phyloP scores from a whole-genome alignment of 768 basidiomycete genomes.

The Coprinopsis marcescibilis region DNA sequence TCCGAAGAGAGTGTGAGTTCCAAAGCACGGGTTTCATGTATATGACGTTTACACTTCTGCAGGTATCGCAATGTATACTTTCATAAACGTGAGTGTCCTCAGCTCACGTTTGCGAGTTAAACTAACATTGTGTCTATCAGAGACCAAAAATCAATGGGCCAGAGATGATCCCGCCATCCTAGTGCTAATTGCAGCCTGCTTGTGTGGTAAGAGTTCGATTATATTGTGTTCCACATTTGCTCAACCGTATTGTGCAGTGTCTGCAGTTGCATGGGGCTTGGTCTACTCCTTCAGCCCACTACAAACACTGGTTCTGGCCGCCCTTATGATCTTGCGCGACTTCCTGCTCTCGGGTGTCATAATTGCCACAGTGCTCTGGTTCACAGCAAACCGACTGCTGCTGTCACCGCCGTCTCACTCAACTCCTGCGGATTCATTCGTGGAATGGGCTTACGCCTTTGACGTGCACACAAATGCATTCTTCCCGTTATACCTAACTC shows the following conservation, averaged over 20 bases:
- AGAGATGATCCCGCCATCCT: slow-evolving; percentile 96
- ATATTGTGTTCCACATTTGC: neutral
- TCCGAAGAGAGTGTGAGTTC: slow-evolving; percentile 79
- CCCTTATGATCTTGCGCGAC: slow-evolving; percentile 85
- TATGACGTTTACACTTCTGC: slow-evolving; percentile 6
- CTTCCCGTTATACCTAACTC: slow-evolving; percentile 87
- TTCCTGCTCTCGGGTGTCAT: slow-evolving; percentile 76
- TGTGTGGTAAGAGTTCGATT: slow-evolving; percentile 54
- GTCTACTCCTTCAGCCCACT: slow-evolving; percentile 64
- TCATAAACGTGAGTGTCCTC: slow-evolving; percentile 72
- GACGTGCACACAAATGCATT: slow-evolving; percentile 97
- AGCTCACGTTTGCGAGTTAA: neutral
- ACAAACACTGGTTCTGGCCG: slow-evolving; percentile 55
- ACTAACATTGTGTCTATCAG: slow-evolving; percentile 30
- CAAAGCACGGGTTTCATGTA: slow-evolving; percentile 6
- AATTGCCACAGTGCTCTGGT: slow-evolving; percentile 74
- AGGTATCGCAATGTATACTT: slow-evolving; percentile 97
- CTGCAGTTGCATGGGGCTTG: slow-evolving; percentile 81
- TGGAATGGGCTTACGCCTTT: slow-evolving; percentile 94
- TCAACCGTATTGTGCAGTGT: slow-evolving; percentile 40
- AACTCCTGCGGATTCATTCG: slow-evolving; percentile 59
- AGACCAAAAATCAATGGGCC: slow-evolving; percentile 98
- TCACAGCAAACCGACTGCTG: slow-evolving; percentile 66
- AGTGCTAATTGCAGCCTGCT: slow-evolving; percentile 74
- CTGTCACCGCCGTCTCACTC: slow-evolving; percentile 70